phyloP scores from a whole-genome alignment of 306 rosid species.

The Senna siamea region DNA sequence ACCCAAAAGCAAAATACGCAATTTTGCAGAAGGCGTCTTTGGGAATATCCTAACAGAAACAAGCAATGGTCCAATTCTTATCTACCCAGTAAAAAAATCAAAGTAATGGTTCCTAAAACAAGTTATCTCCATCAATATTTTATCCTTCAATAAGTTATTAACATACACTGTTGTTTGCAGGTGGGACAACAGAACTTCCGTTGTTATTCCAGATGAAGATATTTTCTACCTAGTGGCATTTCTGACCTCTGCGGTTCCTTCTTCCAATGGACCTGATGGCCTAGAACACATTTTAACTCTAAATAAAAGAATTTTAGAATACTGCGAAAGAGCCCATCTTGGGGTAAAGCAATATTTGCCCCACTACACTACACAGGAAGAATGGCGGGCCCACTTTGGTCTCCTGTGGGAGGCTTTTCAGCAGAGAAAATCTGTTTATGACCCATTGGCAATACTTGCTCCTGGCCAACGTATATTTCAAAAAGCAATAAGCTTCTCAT shows the following conservation, averaged over 20 bases:
- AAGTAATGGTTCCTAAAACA: constrained; percentile 33
- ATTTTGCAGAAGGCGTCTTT: constrained; percentile 63
- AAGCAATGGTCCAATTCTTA: constrained; percentile 53
- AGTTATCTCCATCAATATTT: background rate
- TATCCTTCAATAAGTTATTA: background rate
- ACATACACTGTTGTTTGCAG: constrained; percentile 33
- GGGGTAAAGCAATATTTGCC: constrained; percentile 31
- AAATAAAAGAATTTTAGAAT: constrained; percentile 21
- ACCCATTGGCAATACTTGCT: constrained; percentile 56
- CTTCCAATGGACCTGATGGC: constrained; percentile 18
- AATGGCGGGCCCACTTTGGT: constrained; percentile 29
- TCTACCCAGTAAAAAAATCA: constrained; percentile 74
- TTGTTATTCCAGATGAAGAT: constrained; percentile 66
- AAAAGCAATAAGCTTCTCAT: constrained; percentile 60
- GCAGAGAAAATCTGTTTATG: constrained; percentile 15
- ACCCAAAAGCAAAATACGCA: constrained; percentile 65
- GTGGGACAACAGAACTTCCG: constrained; percentile 30
- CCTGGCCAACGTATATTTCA: constrained; percentile 92
- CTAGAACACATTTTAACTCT: constrained; percentile 8
- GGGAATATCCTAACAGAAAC: constrained; percentile 58
- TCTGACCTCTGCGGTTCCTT: constrained; percentile 18
- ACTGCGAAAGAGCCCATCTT: constrained; percentile 20
- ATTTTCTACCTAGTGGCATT: constrained; percentile 54
- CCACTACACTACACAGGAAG: constrained; percentile 29
- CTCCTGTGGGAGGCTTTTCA: constrained; percentile 14